Evolutionary conservation across 805 yeast species (phyloP).

Genomic region (Groenewaldozyma tartarivorans): DNA sequence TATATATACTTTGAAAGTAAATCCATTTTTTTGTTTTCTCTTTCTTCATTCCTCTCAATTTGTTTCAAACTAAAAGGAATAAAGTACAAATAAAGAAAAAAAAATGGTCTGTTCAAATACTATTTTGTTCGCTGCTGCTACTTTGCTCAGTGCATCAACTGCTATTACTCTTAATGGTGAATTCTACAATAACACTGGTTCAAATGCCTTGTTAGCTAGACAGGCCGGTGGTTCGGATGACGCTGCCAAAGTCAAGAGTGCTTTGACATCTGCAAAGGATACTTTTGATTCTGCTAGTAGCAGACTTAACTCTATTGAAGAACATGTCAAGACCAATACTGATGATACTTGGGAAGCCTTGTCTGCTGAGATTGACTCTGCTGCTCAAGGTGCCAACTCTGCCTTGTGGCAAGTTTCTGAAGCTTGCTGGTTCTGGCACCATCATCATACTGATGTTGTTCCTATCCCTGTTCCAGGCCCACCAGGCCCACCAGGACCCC

Average conservation of each 20-base stretch:
- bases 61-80: neutral
- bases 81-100: neutral
- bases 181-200: neutral
- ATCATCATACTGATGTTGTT: neutral
- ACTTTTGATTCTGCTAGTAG: neutral
- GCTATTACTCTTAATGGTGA: neutral
- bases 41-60: neutral
- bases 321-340: neutral
- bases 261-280: neutral
- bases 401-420: constrained; percentile 10
- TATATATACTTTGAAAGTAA: too few species aligned
- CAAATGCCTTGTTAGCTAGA: neutral
- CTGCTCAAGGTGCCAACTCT: constrained; percentile 7
- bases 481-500: constrained; percentile 9
- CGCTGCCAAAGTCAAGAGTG: neutral
- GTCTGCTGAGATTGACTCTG: constrained; percentile 2
- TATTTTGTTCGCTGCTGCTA: neutral
- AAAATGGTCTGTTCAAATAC: neutral
- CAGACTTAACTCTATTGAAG: neutral
- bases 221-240: neutral
- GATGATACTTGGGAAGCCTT: neutral
- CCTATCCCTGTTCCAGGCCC: constrained; percentile 4
- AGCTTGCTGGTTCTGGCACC: constrained; percentile 5
- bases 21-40: neutral
- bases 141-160: neutral